These are phyloP conservation scores for Eleusine indica DNA, from an alignment of 176 grass and related monocot genomes.

Conservation along the genomic window DNA sequence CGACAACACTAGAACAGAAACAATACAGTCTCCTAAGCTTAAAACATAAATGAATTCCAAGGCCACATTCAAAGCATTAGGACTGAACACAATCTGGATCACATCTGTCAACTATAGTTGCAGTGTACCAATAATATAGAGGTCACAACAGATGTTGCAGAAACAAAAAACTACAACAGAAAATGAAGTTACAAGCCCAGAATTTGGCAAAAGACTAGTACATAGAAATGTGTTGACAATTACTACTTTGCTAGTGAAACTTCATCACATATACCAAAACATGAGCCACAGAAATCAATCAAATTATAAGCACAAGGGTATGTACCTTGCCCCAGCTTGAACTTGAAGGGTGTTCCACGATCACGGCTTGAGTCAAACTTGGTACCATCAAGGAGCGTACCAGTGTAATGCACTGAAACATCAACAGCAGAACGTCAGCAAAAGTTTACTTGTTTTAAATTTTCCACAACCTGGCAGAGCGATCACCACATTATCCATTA, in stretches of 20 bases:
- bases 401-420: constrained; percentile 92
- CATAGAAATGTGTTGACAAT: not conserved
- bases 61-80: not conserved
- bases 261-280: not conserved
- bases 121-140: not conserved
- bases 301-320: not conserved
- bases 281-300: not conserved
- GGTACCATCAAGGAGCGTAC: constrained; percentile 94
- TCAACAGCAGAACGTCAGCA: constrained; percentile 31
- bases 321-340: constrained; percentile 93
- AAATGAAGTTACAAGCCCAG: not conserved
- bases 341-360: constrained; percentile 80
- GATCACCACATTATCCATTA: not conserved
- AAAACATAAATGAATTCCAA: not conserved
- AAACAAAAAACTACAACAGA: not conserved
- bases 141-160: too few species aligned
- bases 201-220: not conserved
- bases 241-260: not conserved
- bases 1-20: not conserved
- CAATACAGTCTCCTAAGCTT: not conserved
- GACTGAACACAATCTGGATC: not conserved
- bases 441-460: not conserved
- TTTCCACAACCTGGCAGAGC: not conserved
- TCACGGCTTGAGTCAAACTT: constrained; percentile 97
- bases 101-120: not conserved